Evolutionary conservation across 2,329 filamentous ascomycete genomes (phyloP).

Genomic region (Didymella glomerata): DNA sequence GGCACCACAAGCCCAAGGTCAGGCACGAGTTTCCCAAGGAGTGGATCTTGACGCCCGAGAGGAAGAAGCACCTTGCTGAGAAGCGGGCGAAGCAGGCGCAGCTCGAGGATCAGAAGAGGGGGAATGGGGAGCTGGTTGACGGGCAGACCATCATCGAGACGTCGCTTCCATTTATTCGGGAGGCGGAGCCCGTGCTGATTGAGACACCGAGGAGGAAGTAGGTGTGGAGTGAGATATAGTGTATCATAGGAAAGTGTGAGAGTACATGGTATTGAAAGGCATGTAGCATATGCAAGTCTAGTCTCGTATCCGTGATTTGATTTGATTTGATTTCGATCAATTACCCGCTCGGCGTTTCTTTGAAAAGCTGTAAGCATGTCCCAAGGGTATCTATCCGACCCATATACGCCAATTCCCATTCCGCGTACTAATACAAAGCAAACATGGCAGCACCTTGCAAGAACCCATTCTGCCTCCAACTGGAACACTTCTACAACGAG

Average conservation of each 20-base stretch:
- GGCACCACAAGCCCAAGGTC: conserved; percentile 78
- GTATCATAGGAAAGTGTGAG: conserved; percentile 1
- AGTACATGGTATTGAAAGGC: not conserved
- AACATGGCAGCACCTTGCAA: not conserved
- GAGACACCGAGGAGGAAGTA: conserved; percentile 27
- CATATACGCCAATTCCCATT: conserved; percentile 17
- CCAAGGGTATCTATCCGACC: conserved; percentile 26
- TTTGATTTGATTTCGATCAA: not conserved
- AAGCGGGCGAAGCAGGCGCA: conserved; percentile 62
- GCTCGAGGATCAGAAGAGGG: conserved; percentile 63
- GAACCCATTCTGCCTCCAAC: too few relatives aligned
- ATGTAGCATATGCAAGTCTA: conserved; percentile 10
- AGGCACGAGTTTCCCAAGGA: conserved; percentile 78
- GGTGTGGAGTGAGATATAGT: not conserved
- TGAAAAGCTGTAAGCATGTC: conserved; percentile 10
- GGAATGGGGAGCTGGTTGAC: conserved; percentile 66
- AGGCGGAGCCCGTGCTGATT: conserved; percentile 32
- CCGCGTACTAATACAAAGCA: conserved; percentile 11
- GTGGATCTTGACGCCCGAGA: conserved; percentile 80
- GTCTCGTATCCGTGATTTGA: not conserved
- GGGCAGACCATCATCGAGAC: conserved; percentile 55
- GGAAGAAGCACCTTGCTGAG: conserved; percentile 70
- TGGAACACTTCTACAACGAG: too few relatives aligned
- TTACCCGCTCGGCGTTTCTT: not conserved
- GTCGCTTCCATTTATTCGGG: conserved; percentile 36